Percentiles rank a stretch among this genome's conserved stretches.
Evolutionary conservation across 331 rosid species (phyloP).

Genomic region (Quercus lobata): DNA sequence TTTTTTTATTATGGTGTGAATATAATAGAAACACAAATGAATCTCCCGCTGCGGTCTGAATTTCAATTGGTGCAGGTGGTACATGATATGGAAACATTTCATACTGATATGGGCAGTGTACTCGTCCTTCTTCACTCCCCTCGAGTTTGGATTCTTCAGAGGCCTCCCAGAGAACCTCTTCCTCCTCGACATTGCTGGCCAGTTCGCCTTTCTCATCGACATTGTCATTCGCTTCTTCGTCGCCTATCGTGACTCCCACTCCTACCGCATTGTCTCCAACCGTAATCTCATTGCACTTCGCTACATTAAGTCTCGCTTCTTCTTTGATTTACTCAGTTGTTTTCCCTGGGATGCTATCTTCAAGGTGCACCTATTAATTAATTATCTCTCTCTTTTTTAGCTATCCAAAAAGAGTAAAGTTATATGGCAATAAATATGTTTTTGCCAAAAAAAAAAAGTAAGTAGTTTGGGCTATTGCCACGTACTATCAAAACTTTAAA

Average conservation of each 20-base stretch:
- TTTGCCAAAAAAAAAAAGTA: too few species aligned
- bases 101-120: conserved; percentile 63
- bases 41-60: neutral
- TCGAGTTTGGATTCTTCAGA: conserved; percentile 73
- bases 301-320: conserved; percentile 55
- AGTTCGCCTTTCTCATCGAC: conserved; percentile 54
- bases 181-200: conserved; percentile 64
- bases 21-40: too few species aligned
- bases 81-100: conserved; percentile 54
- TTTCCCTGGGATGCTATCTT: conserved; percentile 70
- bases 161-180: conserved; percentile 61
- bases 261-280: conserved; percentile 29
- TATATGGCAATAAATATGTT: too few species aligned
- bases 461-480: too few species aligned
- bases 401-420: too few species aligned
- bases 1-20: too few species aligned
- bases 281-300: conserved; percentile 42
- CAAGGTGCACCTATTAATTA: conserved; percentile 23
- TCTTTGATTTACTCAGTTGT: conserved; percentile 46
- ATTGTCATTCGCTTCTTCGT: conserved; percentile 42
- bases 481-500: too few species aligned
- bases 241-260: conserved; percentile 37
- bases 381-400: neutral
- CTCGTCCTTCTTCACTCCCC: conserved; percentile 71
- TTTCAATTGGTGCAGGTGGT: conserved; percentile 43